phyloP scores from a whole-genome alignment of 2,329 filamentous ascomycete species.

The Colletotrichum brevisporum region DNA sequence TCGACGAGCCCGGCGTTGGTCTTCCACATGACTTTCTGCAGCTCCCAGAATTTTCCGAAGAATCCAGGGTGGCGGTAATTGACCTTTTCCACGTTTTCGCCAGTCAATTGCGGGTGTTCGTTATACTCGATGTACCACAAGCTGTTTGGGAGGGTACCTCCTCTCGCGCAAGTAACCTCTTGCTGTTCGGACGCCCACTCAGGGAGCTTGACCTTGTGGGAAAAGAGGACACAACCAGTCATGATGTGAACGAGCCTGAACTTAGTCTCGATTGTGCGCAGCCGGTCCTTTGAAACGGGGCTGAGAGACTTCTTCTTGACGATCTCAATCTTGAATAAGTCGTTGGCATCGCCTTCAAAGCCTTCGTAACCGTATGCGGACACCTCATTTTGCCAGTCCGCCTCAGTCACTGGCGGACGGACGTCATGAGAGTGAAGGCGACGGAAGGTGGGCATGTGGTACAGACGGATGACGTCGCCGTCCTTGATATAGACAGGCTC shows the following conservation, averaged over 20 bases:
- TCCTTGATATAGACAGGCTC: slow-evolving; percentile 81
- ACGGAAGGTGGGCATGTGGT: slow-evolving; percentile 86
- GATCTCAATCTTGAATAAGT: slow-evolving; percentile 95
- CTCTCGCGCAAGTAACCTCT: slow-evolving; percentile 96
- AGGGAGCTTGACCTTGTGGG: slow-evolving; percentile 98
- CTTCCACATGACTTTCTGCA: slow-evolving; percentile 98
- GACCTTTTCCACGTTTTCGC: slow-evolving; percentile 86
- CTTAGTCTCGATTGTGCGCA: slow-evolving; percentile 96
- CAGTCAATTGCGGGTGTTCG: slow-evolving; percentile 79
- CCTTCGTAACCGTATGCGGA: slow-evolving; percentile 98
- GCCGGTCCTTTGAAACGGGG: slow-evolving; percentile 81
- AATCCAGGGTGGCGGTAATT: slow-evolving; percentile 97
- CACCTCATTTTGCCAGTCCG: slow-evolving; percentile 95
- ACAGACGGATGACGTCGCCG: slow-evolving; percentile 85
- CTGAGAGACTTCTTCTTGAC: slow-evolving; percentile 89
- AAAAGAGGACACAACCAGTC: slow-evolving; percentile 97
- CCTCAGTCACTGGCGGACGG: slow-evolving; percentile 86
- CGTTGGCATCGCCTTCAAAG: slow-evolving; percentile 96
- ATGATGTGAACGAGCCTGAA: slow-evolving; percentile 96
- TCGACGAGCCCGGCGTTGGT: slow-evolving; percentile 97
- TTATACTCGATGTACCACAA: slow-evolving; percentile 98
- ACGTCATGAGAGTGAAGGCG: slow-evolving; percentile 97
- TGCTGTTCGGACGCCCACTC: slow-evolving; percentile 99
- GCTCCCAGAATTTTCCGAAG: slow-evolving; percentile 97
- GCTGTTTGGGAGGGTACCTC: slow-evolving; percentile 94